Percentiles rank a stretch among this genome's conserved stretches.
phyloP scores from a whole-genome alignment of 1,284 basidiomycete species.

The Psilocybe mexicana region DNA sequence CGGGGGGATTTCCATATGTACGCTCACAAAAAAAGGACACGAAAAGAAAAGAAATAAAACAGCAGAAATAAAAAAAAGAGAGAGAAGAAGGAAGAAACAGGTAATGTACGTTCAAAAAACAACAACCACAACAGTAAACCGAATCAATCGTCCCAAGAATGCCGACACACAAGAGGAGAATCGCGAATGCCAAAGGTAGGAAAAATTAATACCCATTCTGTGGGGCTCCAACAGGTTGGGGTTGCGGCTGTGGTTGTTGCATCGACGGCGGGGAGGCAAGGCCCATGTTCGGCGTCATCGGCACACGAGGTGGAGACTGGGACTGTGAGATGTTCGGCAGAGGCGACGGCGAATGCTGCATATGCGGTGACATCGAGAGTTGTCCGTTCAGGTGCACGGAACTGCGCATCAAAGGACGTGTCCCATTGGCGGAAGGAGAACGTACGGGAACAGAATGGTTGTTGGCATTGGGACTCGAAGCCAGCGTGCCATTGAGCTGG shows the following conservation, averaged over 20 bases:
- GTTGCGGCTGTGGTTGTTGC: conserved; percentile 40
- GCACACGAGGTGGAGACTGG: conserved; percentile 56
- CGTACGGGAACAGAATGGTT: conserved; percentile 40
- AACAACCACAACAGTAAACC: not conserved
- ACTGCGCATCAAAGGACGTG: conserved; percentile 41
- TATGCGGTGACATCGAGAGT: conserved; percentile 52
- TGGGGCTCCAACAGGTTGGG: conserved; percentile 47
- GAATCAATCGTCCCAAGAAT: conserved; percentile 1
- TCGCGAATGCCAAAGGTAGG: not conserved
- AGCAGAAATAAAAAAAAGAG: conserved; percentile 6
- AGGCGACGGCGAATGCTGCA: conserved; percentile 54
- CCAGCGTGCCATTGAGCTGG: conserved; percentile 23
- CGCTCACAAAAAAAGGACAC: conserved; percentile 6
- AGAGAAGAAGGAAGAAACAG: conserved; percentile 9
- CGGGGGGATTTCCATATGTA: conserved; percentile 3
- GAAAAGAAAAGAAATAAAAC: conserved; percentile 10
- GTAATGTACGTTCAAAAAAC: conserved; percentile 7
- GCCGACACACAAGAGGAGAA: not conserved
- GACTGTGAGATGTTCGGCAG: conserved; percentile 47
- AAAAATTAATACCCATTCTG: conserved; percentile 42
- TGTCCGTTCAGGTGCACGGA: conserved; percentile 41
- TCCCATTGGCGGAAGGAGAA: conserved; percentile 57
- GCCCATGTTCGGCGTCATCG: conserved; percentile 53
- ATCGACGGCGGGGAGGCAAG: conserved; percentile 59
- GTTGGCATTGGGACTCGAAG: conserved; percentile 35